Base-by-base conservation (phyloP, 1,284 basidiomycete species). In the Moniliophthora roreri region DNA sequence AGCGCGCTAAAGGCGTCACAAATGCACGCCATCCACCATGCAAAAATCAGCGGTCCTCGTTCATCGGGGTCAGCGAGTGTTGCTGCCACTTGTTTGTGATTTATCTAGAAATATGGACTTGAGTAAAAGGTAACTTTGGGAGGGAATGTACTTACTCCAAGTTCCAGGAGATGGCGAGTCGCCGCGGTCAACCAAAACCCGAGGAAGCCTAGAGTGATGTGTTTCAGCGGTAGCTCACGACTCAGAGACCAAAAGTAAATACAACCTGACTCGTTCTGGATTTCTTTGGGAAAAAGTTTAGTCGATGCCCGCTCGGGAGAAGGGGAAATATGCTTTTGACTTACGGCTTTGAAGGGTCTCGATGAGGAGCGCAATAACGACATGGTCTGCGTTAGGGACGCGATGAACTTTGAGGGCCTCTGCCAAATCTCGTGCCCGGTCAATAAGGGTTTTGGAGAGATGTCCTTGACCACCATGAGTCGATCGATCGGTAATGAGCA, bases 381-480 rank as follows among this genome's bases (percentile, higher is more conserved):
- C 85, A 70, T 94, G 90, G 63, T 95, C 89, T 32, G 85, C 71
- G 40, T 80, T 84, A n/a, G 91, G 81, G 48, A 92, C 72, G 47
- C 93, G 81, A 67, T 90, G 90, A 11, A 92, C 89, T 70, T 92
- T 93, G 65, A 91, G 76, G 42, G 83, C 81, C 73, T 96, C 95
- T 50, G 91, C 86, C 37, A 94, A 80, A 66, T 93, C 89, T 54
- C 91, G 80, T 39, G 91, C 85, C 39, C 91, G 82, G 63, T 89
- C 80, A 46, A 93, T 84, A 35, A 96, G 74, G 2, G 87, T 76
- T 68, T 87, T 89, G 4, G 89, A 88, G 8, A 97, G 75, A 23
- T 85, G 69, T 65, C 91, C 92, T 61, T 92, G 85, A 9, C 86
- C 82, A 38, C 74, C 72, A 52, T 85, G 85, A 58, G 85, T 83